Base-by-base conservation (phyloP, 176 grass and related monocot genomes). In the Aegilops speltoides region DNA sequence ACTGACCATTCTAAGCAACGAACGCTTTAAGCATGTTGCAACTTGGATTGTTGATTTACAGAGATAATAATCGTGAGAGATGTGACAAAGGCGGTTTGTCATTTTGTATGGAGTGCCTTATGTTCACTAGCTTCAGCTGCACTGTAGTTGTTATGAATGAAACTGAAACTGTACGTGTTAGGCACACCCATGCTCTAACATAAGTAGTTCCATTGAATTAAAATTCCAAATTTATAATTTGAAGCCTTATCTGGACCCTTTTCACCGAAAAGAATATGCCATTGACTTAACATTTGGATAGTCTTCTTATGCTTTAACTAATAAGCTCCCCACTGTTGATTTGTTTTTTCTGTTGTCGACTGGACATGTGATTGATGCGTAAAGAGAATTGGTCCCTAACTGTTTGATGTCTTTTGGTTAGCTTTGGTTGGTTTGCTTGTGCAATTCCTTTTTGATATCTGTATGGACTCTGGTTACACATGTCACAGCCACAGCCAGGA, bases 221-320 rank as follows among this genome's bases (percentile, higher is more conserved):
- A 45, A 16, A 5, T 56, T 2, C 32, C 38, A 80, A 74, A 38
- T 76, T 43, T 46, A 20, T 76, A 13, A 19, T 73, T 80, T 56
- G 12, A 72, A 57, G 29, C 65, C 69, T 38, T 0, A 62, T 3
- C n/a, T 34, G 12, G 6, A 3, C 59, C 14, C 32, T 34, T 36
- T 87, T 29, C 32, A 32, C 24, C 22, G 13, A 80, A 80, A 74
- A 73, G 65, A 68, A 68, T 22, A 57, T 87, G 73, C 14, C 2
- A 54, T 83, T 59, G 64, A n/a, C 7, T 69, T 28, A 22, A 29
- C 15, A 32, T 85, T 70, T 70, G 8, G 4, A 31, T 16, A 26
- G 22, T 79, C 74, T 37, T 52, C 43, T 48, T 79, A 22, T 46
- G 82, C 38, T 56, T 40, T 79, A n/a, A 13, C 2, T 22, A 59